phyloP scores from a whole-genome alignment of 148 eudicot species.

The Chenopodium album region DNA sequence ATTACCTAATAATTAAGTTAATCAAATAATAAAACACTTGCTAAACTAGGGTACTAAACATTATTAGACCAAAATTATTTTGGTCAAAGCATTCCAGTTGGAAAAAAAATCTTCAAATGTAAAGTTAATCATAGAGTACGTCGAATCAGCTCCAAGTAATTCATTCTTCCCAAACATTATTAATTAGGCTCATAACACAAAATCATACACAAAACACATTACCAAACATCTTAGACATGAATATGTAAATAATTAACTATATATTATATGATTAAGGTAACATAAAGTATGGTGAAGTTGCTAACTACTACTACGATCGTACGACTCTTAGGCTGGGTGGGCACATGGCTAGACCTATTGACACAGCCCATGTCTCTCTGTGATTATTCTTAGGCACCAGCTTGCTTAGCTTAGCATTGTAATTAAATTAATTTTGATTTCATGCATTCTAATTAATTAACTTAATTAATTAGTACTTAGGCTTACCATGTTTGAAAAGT shows the following conservation, averaged over 20 bases:
- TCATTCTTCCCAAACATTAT: conserved; percentile 1
- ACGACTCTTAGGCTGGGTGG: not conserved
- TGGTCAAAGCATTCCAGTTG: not conserved
- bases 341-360: conserved; percentile 18
- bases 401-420: not conserved
- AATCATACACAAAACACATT: not conserved
- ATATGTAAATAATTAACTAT: not conserved
- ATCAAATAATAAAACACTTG: not conserved
- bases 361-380: conserved; percentile 1
- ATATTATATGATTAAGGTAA: not conserved
- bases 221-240: not conserved
- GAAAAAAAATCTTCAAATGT: not conserved
- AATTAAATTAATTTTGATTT: not conserved
- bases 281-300: not conserved
- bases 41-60: not conserved
- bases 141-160: not conserved
- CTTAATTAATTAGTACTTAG: not conserved
- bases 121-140: not conserved
- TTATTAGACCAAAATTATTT: conserved; percentile 9
- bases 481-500: not conserved
- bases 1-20: not conserved
- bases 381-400: conserved; percentile 11
- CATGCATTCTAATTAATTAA: conserved; percentile 1
- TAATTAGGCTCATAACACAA: conserved; percentile 6
- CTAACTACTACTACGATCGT: not conserved